Base-by-base conservation (phyloP, 805 yeast genomes). In the Yamadazyma sp. region DNA sequence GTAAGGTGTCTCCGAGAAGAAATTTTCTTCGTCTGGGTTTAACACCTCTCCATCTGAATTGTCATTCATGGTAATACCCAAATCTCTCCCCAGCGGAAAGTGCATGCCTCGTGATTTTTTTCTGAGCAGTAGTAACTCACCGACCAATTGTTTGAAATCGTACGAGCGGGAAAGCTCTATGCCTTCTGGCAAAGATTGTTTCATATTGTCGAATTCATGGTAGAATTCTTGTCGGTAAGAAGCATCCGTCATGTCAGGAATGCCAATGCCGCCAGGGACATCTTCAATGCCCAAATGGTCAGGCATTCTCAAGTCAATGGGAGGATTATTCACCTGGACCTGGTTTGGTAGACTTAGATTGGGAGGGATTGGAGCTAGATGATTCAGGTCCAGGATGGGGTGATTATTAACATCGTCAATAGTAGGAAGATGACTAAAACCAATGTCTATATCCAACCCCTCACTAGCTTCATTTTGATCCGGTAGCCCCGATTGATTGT, bases 141-240 rank as follows among this genome's bases (percentile, higher is more conserved):
- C 54, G 18, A 67, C 46, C 14, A 67, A 52, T 12, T 55, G 47
- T 25, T 53, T 57, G 13, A 67, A 41, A 3, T 68, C 70, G 42
- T 34, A 41, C 11, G 47, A 26, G 7, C 35, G 12, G 14, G 42
- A 36, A 2, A 35, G 38, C 18, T 39, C 41, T 6, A 41, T 41
- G 22, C 45, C 44, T 13, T 38, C 41, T 11, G 20, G 27, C 7
- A 33, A 33, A 6, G 39, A 26, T 22, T 41, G 30, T 33, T 45
- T 35, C 14, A 41, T 40, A 12, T 37, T 32, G 19, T 44, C 46
- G 31, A 44, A 36, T 19, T 45, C 50, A n/a, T n/a, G n/a, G n/a
- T n/a, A n/a, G n/a, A n/a, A 34, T 33, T 46, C 50, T 5, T 41
- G 15, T 26, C 44, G 45, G 28, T 33, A 43, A 3, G 35, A 45